Conservation (phyloP, 1,284 basidiomycete species). For the Thelephora terrestris region DNA sequence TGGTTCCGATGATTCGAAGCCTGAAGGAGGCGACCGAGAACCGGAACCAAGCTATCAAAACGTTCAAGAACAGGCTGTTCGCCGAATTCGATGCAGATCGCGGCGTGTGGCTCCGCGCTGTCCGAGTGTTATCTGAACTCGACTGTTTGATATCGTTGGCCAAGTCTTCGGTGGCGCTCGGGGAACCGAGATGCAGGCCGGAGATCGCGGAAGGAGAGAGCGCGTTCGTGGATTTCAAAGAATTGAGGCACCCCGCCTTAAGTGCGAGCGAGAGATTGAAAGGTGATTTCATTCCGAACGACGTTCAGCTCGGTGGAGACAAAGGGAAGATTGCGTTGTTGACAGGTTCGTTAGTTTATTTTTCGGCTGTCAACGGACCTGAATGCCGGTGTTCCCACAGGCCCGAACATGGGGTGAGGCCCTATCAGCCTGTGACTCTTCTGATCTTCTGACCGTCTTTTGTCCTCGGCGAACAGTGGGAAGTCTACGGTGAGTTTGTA, state of each 20-base stretch:
- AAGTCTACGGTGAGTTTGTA: constrained; percentile 65
- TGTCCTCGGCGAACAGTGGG: constrained; percentile 37
- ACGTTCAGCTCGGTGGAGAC: constrained; percentile 78
- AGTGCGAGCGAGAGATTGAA: constrained; percentile 47
- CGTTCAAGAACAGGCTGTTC: constrained; percentile 75
- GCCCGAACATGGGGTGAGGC: constrained; percentile 81
- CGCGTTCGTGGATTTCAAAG: constrained; percentile 73
- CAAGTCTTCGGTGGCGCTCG: constrained; percentile 82
- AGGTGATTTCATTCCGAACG: constrained; percentile 87
- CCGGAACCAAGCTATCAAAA: constrained; percentile 66
- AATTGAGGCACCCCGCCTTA: constrained; percentile 82
- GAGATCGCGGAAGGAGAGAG: constrained; percentile 74
- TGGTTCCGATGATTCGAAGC: constrained; percentile 61
- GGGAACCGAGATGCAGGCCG: constrained; percentile 89
- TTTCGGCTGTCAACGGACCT: not conserved
- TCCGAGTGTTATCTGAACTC: constrained; percentile 76
- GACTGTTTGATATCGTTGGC: constrained; percentile 93
- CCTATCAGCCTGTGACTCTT: constrained; percentile 16
- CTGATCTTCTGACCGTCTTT: constrained; percentile 1
- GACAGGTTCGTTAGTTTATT: constrained; percentile 55
- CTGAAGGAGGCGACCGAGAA: constrained; percentile 92
- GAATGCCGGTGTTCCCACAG: constrained; percentile 23
- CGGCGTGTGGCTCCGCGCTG: constrained; percentile 65
- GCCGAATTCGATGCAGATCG: constrained; percentile 84
- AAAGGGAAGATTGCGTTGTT: constrained; percentile 77